Base-by-base conservation (phyloP, 768 basidiomycete species). In the Amanita exitialis region DNA sequence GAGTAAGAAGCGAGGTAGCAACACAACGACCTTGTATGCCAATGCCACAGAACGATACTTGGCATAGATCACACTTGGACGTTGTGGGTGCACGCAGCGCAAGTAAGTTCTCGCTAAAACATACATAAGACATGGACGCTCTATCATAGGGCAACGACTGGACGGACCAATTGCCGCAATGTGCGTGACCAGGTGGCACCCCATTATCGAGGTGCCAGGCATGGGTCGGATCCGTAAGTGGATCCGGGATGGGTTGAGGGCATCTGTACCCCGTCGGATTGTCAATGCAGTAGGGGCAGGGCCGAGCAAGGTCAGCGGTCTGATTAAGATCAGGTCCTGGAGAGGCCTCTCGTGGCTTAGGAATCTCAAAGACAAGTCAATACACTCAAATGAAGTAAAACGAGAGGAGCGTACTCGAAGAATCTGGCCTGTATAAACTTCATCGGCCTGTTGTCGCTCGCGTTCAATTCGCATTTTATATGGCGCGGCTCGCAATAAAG, bases 21-120 rank as follows among this genome's bases (percentile, higher is more conserved):
- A 74, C 61, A 62, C 90, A 92, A 44, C 90, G 80, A 13, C 77
- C 78, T 51, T 80, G 86, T 20, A 92, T 76, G 44, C 78, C 78
- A 53, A 92, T 80, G 8, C 90, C 90, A 59, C 90, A 92, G 64
- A 91, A 91, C 1, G 74, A 85, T 6, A 86, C 80, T 53, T 82
- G 80, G 57, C 90, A 92, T 55, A 91, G 76, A 61, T 90, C 89
- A 60, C 90, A 92, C 64, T 78, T 83, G 21, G 86, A 78, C n/a
- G 89, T 88, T 28, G 79, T 66, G 12, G 90, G 90, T 10, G 90
- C 86, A 28, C 67, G 71, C 3, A 83, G 65, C 23, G 86, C 86
- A 21, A 90, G 77, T 4, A 90, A 61, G 59, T 78, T 87, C 65
- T 90, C 90, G 59, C 87, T 89, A 54, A 38, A 51, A 43, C 25